Percentiles rank a stretch among this genome's conserved stretches.
phyloP scores from a whole-genome alignment of 495 filamentous ascomycete genomes.

The Daldinia decipiens region DNA sequence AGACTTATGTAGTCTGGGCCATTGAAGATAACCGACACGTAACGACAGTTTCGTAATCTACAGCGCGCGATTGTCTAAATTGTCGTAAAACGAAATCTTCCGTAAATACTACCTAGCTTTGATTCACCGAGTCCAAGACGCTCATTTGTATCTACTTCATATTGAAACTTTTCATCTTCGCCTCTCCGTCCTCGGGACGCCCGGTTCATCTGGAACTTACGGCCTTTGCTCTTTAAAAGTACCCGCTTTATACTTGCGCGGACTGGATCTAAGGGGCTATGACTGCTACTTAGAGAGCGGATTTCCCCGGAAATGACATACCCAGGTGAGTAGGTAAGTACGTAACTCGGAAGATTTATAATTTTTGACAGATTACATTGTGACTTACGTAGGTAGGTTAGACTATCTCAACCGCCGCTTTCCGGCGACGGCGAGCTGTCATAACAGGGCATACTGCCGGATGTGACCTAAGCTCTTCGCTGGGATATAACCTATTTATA shows the following conservation, averaged over 20 bases:
- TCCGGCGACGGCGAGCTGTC: not conserved
- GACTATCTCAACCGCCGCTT: not conserved
- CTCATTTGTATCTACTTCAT: not conserved
- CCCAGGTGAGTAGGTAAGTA: not conserved
- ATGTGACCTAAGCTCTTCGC: not conserved
- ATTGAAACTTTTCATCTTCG: slow-evolving; percentile 1
- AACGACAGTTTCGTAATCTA: not conserved
- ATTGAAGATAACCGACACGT: slow-evolving; percentile 3
- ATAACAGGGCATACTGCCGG: not conserved
- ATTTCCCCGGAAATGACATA: not conserved
- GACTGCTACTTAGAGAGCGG: not conserved
- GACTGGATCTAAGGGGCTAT: not conserved
- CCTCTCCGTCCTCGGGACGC: slow-evolving; percentile 27
- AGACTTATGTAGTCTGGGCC: slow-evolving; percentile 43
- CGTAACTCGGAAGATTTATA: not conserved
- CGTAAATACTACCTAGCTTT: not conserved
- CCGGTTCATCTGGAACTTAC: slow-evolving; percentile 3
- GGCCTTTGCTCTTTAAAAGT: not conserved
- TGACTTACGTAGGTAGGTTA: not conserved
- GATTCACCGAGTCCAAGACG: not conserved
- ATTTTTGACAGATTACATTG: not conserved
- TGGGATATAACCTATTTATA: not conserved
- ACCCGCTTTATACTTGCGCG: slow-evolving; percentile 10
- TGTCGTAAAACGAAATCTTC: not conserved
- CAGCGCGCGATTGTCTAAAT: not conserved